phyloP scores from a whole-genome alignment of 116 monocot genomes.

The Cymodocea nodosa region DNA sequence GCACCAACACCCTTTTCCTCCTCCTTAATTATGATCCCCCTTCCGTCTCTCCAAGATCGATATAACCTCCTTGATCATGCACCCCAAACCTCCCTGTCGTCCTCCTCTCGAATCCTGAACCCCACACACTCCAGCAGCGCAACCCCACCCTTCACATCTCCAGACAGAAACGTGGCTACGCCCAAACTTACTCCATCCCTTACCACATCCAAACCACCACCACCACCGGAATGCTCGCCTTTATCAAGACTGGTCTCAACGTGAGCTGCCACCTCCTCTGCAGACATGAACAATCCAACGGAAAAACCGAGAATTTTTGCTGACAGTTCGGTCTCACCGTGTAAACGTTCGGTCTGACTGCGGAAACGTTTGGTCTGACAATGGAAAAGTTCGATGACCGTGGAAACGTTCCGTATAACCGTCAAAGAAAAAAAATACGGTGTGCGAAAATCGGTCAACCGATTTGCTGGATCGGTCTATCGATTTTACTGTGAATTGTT shows the following conservation, averaged over 20 bases:
- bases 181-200: slow-evolving; percentile 4
- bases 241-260: slow-evolving; percentile 34
- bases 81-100: slow-evolving; percentile 74
- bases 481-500: too few relatives aligned
- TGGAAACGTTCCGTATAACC: too few relatives aligned
- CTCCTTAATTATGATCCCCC: slow-evolving; percentile 1
- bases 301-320: too few relatives aligned
- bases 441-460: too few relatives aligned
- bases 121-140: slow-evolving; percentile 72
- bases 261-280: slow-evolving; percentile 42
- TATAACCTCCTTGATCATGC: slow-evolving; percentile 30
- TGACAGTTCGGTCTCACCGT: too few relatives aligned
- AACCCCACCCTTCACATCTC: slow-evolving; percentile 47
- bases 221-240: background rate
- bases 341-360: too few relatives aligned
- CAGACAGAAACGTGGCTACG: slow-evolving; percentile 36
- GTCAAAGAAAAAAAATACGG: too few relatives aligned
- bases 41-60: slow-evolving; percentile 34
- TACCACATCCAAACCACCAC: background rate
- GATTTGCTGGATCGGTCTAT: too few relatives aligned
- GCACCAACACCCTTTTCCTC: background rate
- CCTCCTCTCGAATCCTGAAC: slow-evolving; percentile 70
- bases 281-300: slow-evolving; percentile 34
- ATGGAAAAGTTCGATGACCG: too few relatives aligned
- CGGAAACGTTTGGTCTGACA: too few relatives aligned